Evolutionary conservation across 176 grass and related monocot genomes (phyloP).

Genomic region (Elaeis guineensis): DNA sequence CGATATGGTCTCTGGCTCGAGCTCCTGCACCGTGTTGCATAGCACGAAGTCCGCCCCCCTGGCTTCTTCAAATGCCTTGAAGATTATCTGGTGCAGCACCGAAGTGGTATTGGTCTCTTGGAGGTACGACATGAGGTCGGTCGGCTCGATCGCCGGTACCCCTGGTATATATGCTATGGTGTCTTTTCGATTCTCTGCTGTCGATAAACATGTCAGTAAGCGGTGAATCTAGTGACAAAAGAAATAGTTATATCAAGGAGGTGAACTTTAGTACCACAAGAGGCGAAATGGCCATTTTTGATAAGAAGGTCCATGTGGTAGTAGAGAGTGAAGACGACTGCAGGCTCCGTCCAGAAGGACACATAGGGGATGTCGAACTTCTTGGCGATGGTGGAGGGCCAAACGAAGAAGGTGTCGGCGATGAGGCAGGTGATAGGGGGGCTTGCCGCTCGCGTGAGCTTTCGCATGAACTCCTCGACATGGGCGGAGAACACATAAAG

Average conservation of each 20-base stretch:
- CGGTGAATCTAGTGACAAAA: no score
- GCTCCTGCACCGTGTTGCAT: constrained; percentile 68
- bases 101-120: constrained; percentile 42
- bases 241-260: no score
- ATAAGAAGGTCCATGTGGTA: constrained; percentile 49
- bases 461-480: constrained; percentile 58
- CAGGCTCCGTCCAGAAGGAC: constrained; percentile 68
- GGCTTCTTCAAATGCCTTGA: constrained; percentile 53
- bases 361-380: constrained; percentile 39
- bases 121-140: constrained; percentile 54
- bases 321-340: constrained; percentile 52
- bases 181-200: constrained; percentile 53
- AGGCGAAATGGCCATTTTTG: constrained; percentile 41
- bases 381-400: constrained; percentile 39
- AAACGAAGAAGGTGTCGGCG: constrained; percentile 57
- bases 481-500: constrained; percentile 47
- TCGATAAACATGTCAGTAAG: neutral
- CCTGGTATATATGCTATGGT: constrained; percentile 65
- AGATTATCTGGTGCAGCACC: constrained; percentile 56
- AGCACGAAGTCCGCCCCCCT: constrained; percentile 45
- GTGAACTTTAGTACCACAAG: constrained; percentile 20
- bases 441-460: constrained; percentile 21
- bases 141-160: constrained; percentile 43
- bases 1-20: constrained; percentile 49
- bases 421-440: constrained; percentile 43